phyloP scores from a whole-genome alignment of 1,284 basidiomycete species.

The Sphaerobolus stellatus region DNA sequence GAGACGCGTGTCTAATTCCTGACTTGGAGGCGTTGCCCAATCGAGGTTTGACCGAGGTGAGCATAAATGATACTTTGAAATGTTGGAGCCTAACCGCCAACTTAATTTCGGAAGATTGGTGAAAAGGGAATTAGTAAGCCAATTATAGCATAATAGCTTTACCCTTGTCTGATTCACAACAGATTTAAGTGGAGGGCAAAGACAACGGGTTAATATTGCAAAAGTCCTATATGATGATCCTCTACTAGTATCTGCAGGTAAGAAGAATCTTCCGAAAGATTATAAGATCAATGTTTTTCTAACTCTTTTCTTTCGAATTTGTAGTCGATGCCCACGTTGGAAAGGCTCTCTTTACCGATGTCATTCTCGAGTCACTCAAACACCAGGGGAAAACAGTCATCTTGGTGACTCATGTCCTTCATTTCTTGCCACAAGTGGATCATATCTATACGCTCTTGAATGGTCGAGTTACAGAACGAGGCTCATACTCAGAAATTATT shows the following conservation, averaged over 20 bases:
- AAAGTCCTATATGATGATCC: conserved; percentile 72
- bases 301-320: not conserved
- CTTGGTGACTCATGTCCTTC: conserved; percentile 71
- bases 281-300: not conserved
- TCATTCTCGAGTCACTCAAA: conserved; percentile 56
- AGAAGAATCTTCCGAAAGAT: conserved; percentile 12
- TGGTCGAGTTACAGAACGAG: conserved; percentile 63
- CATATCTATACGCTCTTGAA: conserved; percentile 62
- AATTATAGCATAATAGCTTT: too few species aligned
- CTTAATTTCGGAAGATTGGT: conserved; percentile 46
- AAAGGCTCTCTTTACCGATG: conserved; percentile 65
- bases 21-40: conserved; percentile 73
- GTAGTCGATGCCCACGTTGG: conserved; percentile 71
- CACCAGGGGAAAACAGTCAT: conserved; percentile 62
- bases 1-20: conserved; percentile 59
- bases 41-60: conserved; percentile 72
- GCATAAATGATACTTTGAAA: conserved; percentile 13
- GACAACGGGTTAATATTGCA: conserved; percentile 70
- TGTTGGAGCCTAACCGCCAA: not conserved
- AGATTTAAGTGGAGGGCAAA: conserved; percentile 53
- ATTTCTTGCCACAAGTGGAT: conserved; percentile 68
- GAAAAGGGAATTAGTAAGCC: conserved; percentile 57
- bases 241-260: conserved; percentile 69
- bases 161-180: not conserved
- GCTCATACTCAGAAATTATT: conserved; percentile 61